These are phyloP conservation scores for Phlyctochytrium arcticum DNA, from an alignment of 192 early-diverging fungal species.

Conservation along the genomic window DNA sequence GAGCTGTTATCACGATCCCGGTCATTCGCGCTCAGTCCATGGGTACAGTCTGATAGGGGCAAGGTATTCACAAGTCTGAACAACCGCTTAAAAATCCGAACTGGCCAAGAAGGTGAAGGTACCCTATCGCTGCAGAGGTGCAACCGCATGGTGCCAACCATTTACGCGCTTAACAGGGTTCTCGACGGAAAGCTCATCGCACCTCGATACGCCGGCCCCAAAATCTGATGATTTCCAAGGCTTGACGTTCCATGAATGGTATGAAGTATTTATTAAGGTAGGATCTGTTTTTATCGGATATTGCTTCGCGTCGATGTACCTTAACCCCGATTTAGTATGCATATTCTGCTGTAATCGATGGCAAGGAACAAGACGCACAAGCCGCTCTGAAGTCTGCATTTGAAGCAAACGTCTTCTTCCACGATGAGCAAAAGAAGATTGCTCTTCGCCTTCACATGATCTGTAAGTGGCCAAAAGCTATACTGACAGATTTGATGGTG, in stretches of 20 bases:
- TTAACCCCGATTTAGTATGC: constrained; percentile 42
- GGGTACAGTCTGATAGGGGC: not conserved
- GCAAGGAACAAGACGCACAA: constrained; percentile 53
- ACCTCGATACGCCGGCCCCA: not conserved
- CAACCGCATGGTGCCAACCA: too few species aligned
- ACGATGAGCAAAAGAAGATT: constrained; percentile 35
- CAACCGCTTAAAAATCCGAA: not conserved
- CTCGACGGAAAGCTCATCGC: too few species aligned
- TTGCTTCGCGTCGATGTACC: not conserved
- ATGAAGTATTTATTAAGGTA: constrained; percentile 61
- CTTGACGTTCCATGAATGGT: constrained; percentile 56
- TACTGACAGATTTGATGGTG: too few species aligned
- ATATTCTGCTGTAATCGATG: constrained; percentile 43
- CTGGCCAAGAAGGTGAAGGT: too few species aligned
- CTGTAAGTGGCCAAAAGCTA: constrained; percentile 44
- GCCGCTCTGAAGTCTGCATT: constrained; percentile 46
- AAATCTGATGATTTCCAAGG: constrained; percentile 26
- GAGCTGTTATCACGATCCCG: not conserved
- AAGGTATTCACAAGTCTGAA: constrained; percentile 2
- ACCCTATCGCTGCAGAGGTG: too few species aligned
- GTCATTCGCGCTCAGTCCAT: not conserved
- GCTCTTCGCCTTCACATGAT: constrained; percentile 53
- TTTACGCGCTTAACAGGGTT: too few species aligned
- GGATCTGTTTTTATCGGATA: not conserved
- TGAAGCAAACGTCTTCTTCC: constrained; percentile 61